A percentile compares a stretch with the other conserved stretches of the same genome.
Conservation (phyloP, 257 asterid genomes). For the Lantana camara region DNA sequence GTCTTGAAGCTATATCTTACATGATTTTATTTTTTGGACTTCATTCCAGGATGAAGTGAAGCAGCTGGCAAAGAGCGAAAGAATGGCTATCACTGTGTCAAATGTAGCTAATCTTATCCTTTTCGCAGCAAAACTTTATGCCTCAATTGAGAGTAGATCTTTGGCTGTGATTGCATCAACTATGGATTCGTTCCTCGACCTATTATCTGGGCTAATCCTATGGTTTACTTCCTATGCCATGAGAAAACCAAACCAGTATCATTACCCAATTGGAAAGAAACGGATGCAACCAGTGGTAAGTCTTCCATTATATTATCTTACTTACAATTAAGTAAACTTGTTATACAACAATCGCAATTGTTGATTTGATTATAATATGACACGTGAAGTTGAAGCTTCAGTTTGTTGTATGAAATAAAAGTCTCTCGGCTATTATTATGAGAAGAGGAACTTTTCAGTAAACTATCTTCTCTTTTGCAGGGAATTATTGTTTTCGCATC, state of each 20-base stretch:
- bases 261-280: constrained; percentile 41
- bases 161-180: constrained; percentile 45
- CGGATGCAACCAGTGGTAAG: constrained; percentile 46
- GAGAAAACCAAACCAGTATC: constrained; percentile 35
- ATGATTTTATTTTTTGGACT: background rate
- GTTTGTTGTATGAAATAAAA: background rate
- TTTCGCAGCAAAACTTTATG: constrained; percentile 37
- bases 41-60: constrained; percentile 33
- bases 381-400: background rate
- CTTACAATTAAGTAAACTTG: background rate
- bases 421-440: no score
- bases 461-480: constrained; percentile 4
- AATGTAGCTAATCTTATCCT: constrained; percentile 38
- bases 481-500: constrained; percentile 67
- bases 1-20: background rate
- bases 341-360: background rate
- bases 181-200: constrained; percentile 40
- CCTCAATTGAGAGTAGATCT: constrained; percentile 38
- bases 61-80: constrained; percentile 32
- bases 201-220: constrained; percentile 38
- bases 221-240: constrained; percentile 44
- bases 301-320: background rate
- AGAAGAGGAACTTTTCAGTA: background rate
- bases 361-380: background rate
- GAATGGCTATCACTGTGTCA: constrained; percentile 35